A percentile compares a stretch with the other conserved stretches of the same genome.
phyloP scores from a whole-genome alignment of 306 rosid genomes.

The Rosa persica region DNA sequence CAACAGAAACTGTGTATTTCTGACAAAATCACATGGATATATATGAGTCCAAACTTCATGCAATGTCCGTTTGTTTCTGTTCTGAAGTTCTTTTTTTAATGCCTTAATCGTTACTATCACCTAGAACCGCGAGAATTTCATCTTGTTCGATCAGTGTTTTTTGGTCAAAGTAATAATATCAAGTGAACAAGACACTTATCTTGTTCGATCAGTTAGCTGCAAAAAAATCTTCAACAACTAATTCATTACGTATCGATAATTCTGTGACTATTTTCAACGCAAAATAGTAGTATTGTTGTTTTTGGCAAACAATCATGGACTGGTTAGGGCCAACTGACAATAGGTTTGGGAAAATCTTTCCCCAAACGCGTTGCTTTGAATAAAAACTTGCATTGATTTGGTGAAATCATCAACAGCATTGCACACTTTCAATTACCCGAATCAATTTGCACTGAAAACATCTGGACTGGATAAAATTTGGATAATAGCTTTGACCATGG shows the following conservation, averaged over 20 bases:
- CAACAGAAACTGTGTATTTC: background rate
- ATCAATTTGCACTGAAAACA: background rate
- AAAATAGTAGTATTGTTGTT: background rate
- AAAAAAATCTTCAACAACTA: background rate
- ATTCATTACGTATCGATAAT: background rate
- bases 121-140: background rate
- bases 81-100: background rate
- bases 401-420: background rate
- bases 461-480: constrained; percentile 3
- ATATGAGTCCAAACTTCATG: background rate
- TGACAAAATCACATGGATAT: constrained; percentile 1
- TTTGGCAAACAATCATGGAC: background rate
- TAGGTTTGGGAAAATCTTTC: background rate
- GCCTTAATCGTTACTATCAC: background rate
- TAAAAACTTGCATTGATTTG: background rate
- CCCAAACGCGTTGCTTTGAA: background rate
- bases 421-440: background rate
- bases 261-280: background rate
- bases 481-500: background rate
- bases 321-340: background rate
- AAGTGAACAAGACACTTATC: background rate
- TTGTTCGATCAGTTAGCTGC: background rate
- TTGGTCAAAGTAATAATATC: too few species aligned
- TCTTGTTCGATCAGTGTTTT: background rate
- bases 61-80: background rate